Base-by-base conservation (phyloP, 441 rosid genomes). In the Adansonia gregorii region DNA sequence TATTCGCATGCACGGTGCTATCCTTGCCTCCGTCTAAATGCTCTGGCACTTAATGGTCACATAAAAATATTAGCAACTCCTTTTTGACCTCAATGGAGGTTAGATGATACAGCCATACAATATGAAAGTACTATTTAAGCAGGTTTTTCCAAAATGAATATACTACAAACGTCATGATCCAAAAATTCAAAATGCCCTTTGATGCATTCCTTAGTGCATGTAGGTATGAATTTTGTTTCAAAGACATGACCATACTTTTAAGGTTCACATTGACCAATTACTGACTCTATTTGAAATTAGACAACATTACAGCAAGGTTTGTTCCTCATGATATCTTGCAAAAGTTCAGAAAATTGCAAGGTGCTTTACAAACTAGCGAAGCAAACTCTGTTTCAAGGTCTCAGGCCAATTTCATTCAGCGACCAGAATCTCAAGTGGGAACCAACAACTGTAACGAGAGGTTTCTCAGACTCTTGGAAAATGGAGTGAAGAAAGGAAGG, bases 221-320 rank as follows among this genome's bases (percentile, higher is more conserved):
- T 39, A 14, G 49, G 48, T 46, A 39, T 64, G 8, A 64, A 64
- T 8, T 65, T 65, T n/a, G 49, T 65, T 65, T 64, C 17, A 39
- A 41, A 15, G 51, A 66, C 7, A 20, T 41, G 70, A 48, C 3
- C 35, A 66, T 41, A 66, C 22, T 66, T 66, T 51, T 51, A 49
- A 51, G 45, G 74, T 51, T 70, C 11, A 14, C 61, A 17, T 51
- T 27, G 24, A 70, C 74, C 74, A 70, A 70, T 27, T 27, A 51
- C 52, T 52, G 4, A 51, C 24, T 59, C 35, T 48, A 22, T 8
- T 22, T 68, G 41, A 22, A 68, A 68, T 14, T 51, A 22, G 41
- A 48, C 22, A 68, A 46, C 10, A 46, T 68, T 41, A 6, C 12
- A 46, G 48, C 52, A 46, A 68, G 7, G 55, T 7, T 22, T 14